Evolutionary conservation across 495 filamentous ascomycete species (phyloP).

Genomic region (Penicillium paxilli): DNA sequence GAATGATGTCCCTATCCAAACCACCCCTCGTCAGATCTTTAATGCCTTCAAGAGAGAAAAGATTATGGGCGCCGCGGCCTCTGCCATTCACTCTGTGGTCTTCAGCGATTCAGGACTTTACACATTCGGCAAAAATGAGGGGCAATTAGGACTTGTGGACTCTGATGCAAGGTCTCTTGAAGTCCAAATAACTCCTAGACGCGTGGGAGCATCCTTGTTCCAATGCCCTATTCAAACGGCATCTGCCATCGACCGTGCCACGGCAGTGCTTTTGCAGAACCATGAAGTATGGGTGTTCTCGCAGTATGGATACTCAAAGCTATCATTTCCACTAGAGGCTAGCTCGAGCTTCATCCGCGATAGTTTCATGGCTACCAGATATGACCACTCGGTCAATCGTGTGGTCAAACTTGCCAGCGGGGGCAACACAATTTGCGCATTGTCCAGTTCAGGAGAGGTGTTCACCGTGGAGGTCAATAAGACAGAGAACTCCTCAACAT

Average conservation of each 20-base stretch:
- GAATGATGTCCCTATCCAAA: constrained; percentile 78
- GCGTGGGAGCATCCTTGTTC: constrained; percentile 85
- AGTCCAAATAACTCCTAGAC: constrained; percentile 75
- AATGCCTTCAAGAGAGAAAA: constrained; percentile 84
- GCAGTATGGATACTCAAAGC: constrained; percentile 85
- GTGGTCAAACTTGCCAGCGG: constrained; percentile 77
- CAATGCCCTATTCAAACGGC: constrained; percentile 73
- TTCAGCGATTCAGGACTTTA: constrained; percentile 80
- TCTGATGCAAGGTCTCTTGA: constrained; percentile 90
- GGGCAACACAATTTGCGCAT: constrained; percentile 84
- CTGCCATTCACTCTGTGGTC: constrained; percentile 85
- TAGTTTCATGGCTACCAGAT: constrained; percentile 65
- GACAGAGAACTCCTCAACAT: constrained; percentile 55
- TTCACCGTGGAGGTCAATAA: constrained; percentile 77
- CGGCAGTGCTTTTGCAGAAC: constrained; percentile 79
- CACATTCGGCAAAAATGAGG: constrained; percentile 94
- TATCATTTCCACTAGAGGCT: constrained; percentile 75
- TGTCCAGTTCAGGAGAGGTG: constrained; percentile 80
- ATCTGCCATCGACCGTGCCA: constrained; percentile 88
- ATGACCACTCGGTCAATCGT: constrained; percentile 61
- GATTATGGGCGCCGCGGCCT: constrained; percentile 84
- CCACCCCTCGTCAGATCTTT: constrained; percentile 83
- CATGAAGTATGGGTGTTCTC: constrained; percentile 91
- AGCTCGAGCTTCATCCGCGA: constrained; percentile 68
- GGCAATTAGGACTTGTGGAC: constrained; percentile 91